Base-by-base conservation (phyloP, 192 early-diverging fungal species). In the Gorgonomyces haynaldii region DNA sequence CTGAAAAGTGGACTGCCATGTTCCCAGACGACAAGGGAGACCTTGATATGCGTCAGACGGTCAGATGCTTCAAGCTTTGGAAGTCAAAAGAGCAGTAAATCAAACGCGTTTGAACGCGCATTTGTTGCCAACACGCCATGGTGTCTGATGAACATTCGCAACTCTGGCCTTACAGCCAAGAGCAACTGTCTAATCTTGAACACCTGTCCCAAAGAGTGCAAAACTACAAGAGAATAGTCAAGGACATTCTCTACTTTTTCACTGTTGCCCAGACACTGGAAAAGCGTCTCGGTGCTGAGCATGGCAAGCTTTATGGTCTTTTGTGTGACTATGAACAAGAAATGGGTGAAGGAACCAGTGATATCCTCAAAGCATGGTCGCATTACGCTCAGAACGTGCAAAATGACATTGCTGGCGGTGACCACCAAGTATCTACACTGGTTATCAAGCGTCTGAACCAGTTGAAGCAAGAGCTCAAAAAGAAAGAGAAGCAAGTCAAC, bases 21-120 rank as follows among this genome's bases (percentile, higher is more conserved):
- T 94, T 94, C 67, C 77, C 82, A 25, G 79, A 88, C 30, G 91
- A 94, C 63, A 66, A 69, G 9, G 91, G 91, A 2, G 79, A 83
- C 56, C 72, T 81, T 43, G 62, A 65, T 4, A 81, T 90, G 1
- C 66, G 91, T 17, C 66, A 74, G 12, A 94, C 88, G 12, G 85
- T 94, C 24, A 71, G 89, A 53, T 79, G 81, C 12, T 94, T 77
- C 62, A 75, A 70, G 20, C 44, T 89, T 10, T 28, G 36, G 19
- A 19, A 17, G n/a, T 43, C 25, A 2, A n/a, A 28, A n/a, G 29
- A 28, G 25, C 4, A 6, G 15, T 15, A 43, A 43, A 43, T 28
- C 12, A 42, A 42, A 8, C 16, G 4, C 17, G 2, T n/a, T 28
- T 28, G 42, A 23, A 28, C 15, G 42, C 15, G 7, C 16, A n/a